Conservation (phyloP, 805 yeast species). For the Candida yuanshanica region DNA sequence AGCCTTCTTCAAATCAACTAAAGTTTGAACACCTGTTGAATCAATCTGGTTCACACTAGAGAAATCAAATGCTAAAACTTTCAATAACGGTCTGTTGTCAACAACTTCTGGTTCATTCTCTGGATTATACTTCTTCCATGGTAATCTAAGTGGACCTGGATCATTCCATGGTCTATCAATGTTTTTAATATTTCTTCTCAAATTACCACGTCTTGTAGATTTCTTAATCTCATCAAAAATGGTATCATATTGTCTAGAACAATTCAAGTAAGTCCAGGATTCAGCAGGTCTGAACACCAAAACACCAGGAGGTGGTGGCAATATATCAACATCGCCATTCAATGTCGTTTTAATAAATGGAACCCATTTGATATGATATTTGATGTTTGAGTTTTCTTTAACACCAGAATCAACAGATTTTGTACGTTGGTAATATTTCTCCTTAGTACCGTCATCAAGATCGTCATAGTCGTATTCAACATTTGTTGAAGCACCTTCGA, state of each 20-base stretch:
- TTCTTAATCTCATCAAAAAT: conserved; percentile 62
- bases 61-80: conserved; percentile 76
- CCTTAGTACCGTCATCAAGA: neutral
- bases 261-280: conserved; percentile 75
- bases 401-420: conserved; percentile 1
- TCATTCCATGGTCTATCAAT: conserved; percentile 85
- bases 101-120: conserved; percentile 18
- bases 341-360: conserved; percentile 46
- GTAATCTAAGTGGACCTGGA: conserved; percentile 53
- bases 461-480: conserved; percentile 16
- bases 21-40: conserved; percentile 71
- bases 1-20: conserved; percentile 71
- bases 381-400: conserved; percentile 20
- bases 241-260: conserved; percentile 64
- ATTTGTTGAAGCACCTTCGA: conserved; percentile 20
- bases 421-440: neutral
- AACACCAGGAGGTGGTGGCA: conserved; percentile 88
- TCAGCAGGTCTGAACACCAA: conserved; percentile 80
- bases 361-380: conserved; percentile 62
- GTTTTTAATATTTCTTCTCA: conserved; percentile 27
- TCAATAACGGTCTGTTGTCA: conserved; percentile 61
- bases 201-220: conserved; percentile 54
- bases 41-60: conserved; percentile 72
- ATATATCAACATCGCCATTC: conserved; percentile 52
- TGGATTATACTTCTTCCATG: conserved; percentile 20